Conservation (phyloP, 2,329 filamentous ascomycete genomes). For the Tolypocladium tropicale region DNA sequence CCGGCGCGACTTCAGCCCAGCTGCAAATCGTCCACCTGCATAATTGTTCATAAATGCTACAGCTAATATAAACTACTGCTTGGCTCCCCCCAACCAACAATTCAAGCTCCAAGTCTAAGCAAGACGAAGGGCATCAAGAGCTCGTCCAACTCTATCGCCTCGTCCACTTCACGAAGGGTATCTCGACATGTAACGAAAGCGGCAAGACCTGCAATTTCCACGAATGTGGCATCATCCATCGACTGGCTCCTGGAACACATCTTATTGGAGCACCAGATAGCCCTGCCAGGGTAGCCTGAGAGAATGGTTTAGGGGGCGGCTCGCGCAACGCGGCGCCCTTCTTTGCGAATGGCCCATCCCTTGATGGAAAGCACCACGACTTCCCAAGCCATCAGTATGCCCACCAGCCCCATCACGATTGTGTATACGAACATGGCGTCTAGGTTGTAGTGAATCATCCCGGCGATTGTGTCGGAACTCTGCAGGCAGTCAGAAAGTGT, state of each 20-base stretch:
- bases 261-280: neutral
- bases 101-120: neutral
- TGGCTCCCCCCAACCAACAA: neutral
- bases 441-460: constrained; percentile 67
- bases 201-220: neutral
- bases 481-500: constrained; percentile 20
- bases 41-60: neutral
- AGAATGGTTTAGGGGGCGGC: neutral
- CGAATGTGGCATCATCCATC: neutral
- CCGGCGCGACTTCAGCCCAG: neutral
- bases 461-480: constrained; percentile 64
- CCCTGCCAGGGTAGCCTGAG: no score
- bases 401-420: constrained; percentile 72
- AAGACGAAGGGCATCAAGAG: neutral
- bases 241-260: neutral
- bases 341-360: constrained; percentile 62
- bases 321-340: neutral
- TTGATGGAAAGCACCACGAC: constrained; percentile 72
- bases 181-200: neutral
- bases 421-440: constrained; percentile 94
- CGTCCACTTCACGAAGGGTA: neutral
- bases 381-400: constrained; percentile 77
- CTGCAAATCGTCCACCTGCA: neutral
- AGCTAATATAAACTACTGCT: neutral
- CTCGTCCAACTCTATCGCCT: neutral